Evolutionary conservation across 2,329 filamentous ascomycete genomes (phyloP), one percentile per base, ranked within the genome.

Genomic region (Penicillium sp.): DNA sequence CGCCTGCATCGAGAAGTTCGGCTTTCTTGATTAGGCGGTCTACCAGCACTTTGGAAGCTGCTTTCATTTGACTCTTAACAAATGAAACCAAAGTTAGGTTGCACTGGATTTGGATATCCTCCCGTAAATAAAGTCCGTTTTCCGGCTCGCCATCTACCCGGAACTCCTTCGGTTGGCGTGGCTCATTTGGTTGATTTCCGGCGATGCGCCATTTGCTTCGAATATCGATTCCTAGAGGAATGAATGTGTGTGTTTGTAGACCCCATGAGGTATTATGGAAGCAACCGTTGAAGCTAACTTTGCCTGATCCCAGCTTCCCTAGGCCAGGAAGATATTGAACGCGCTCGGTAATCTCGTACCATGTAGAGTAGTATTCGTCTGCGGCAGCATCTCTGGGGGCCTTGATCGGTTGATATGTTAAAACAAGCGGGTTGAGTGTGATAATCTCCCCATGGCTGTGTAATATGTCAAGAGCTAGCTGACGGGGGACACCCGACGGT

Each of bases 391-490:
- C 81, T 20, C 79, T 65, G 0, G 90, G 90, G 2, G 89, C 80
- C 40, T 82, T 79, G 71, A 90, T 90, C 26, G 79, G 79, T 60
- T 86, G 81, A 51, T 89, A 83, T 54, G 88, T 85, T 56, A 88
- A 84, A 49, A 96, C 87, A 41, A 95, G 80, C 1, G 91, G 91
- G 70, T 95, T 96, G 51, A 96, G 78, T 67, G 93, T 87, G 65
- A 96, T 95, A 87, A 96, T 95, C 62, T 86, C 86, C 43, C 80
- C 70, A 73, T 95, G 90, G 70, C 88, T 81, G 70, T 91, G 89
- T 26, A 96, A 84, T 60, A 90, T 89, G 47, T 84, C 79, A 57
- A 95, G 69, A 34, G 90, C 89, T n/a, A 83, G 80, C 59, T 87
- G 80, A 48, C 90, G 84, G 41, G 84, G 79, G 59, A 94, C 82